phyloP scores from a whole-genome alignment of 306 rosid species.

The Fagus sylvatica region DNA sequence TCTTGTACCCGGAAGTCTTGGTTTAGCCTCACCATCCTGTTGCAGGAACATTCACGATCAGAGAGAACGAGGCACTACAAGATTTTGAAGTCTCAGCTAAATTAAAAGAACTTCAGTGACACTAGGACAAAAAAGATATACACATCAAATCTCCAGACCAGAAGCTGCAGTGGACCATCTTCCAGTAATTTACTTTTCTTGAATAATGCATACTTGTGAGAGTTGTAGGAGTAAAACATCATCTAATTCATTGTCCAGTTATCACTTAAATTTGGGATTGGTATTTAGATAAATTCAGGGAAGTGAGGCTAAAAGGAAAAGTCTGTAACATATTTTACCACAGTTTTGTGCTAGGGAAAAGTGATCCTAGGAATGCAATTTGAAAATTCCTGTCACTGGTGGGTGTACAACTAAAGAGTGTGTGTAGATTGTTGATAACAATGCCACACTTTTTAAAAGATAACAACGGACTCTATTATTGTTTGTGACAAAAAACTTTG shows the following conservation, averaged over 20 bases:
- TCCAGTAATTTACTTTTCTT: conserved; percentile 24
- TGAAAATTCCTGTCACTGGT: background rate
- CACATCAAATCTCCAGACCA: conserved; percentile 7
- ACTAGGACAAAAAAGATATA: background rate
- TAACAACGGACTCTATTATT: background rate
- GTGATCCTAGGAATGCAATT: conserved; percentile 4
- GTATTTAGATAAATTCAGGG: background rate
- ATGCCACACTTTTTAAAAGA: background rate
- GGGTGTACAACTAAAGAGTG: background rate
- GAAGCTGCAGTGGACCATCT: conserved; percentile 6
- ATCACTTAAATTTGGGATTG: background rate
- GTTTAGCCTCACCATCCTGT: conserved; percentile 62
- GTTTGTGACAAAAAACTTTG: background rate
- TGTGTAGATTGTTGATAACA: background rate
- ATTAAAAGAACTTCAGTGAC: background rate
- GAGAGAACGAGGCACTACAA: conserved; percentile 6
- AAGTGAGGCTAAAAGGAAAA: background rate
- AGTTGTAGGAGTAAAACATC: background rate
- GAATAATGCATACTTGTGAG: background rate
- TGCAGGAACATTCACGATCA: conserved; percentile 14
- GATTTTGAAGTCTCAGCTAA: background rate
- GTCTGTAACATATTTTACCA: background rate
- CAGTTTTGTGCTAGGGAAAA: background rate
- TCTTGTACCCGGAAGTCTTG: conserved; percentile 62
- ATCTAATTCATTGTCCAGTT: background rate